These are phyloP conservation scores for Eimeria necatrix DNA, from an alignment of 169 alveolate species.

Conservation along the genomic window DNA sequence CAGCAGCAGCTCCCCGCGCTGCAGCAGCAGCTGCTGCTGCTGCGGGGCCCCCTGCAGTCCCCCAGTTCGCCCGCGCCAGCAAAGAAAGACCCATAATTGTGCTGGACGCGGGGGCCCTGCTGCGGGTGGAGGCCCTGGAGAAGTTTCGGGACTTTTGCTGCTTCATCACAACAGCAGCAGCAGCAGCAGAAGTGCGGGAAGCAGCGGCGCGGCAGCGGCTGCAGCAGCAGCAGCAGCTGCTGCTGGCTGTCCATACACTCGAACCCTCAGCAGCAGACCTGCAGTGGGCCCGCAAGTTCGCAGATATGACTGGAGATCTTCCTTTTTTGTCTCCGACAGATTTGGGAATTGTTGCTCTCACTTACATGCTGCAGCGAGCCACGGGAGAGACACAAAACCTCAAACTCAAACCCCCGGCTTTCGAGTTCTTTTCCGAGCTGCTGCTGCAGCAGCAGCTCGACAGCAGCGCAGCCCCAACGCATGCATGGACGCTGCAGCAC, in stretches of 20 bases:
- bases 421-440: conserved; percentile 41
- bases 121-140: conserved; percentile 76
- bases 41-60: neutral
- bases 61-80: conserved; percentile 28
- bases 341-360: conserved; percentile 81
- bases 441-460: conserved; percentile 14
- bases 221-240: neutral
- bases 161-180: conserved; percentile 84
- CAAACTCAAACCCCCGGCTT: conserved; percentile 53
- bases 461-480: neutral
- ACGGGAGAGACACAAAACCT: conserved; percentile 73
- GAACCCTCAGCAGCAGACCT: conserved; percentile 79
- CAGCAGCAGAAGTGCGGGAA: conserved; percentile 87
- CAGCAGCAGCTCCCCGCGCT: neutral
- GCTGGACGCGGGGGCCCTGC: conserved; percentile 87
- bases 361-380: conserved; percentile 80
- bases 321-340: conserved; percentile 75
- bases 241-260: conserved; percentile 64
- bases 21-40: conserved; percentile 10
- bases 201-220: conserved; percentile 82
- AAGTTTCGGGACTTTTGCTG: conserved; percentile 65
- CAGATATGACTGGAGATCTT: conserved; percentile 79
- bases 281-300: conserved; percentile 80
- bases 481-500: conserved; percentile 36
- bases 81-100: conserved; percentile 74